Conservation (phyloP, 768 basidiomycete genomes). For the Erythrobasidium yunnanense region DNA sequence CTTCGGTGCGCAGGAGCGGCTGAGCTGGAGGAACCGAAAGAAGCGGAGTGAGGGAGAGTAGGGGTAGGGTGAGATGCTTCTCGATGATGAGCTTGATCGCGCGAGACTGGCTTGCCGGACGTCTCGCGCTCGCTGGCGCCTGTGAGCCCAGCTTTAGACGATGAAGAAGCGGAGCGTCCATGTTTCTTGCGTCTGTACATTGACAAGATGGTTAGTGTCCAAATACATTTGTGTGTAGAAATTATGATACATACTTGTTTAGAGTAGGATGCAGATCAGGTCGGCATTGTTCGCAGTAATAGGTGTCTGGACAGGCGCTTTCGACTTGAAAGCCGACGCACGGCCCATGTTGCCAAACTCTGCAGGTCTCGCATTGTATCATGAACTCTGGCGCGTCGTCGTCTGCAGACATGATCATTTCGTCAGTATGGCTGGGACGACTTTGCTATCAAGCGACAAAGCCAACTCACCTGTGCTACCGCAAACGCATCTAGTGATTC, state of each 20-base stretch:
- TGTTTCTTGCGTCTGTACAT: constrained; percentile 18
- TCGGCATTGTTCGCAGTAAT: constrained; percentile 86
- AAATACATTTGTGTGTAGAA: too few relatives aligned
- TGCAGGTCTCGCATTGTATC: constrained; percentile 94
- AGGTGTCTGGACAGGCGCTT: constrained; percentile 61
- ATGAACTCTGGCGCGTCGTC: constrained; percentile 66
- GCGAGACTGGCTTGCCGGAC: constrained; percentile 15
- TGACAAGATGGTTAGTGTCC: neutral
- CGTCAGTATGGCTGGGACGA: constrained; percentile 46
- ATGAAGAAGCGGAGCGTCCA: constrained; percentile 27
- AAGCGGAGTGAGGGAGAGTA: constrained; percentile 51
- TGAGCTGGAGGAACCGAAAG: constrained; percentile 61
- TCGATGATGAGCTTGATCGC: constrained; percentile 20
- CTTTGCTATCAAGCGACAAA: constrained; percentile 40
- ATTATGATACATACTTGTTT: neutral
- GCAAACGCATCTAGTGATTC: constrained; percentile 73
- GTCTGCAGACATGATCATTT: constrained; percentile 42
- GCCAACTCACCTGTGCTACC: constrained; percentile 58
- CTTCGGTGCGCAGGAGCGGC: constrained; percentile 1
- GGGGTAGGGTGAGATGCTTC: constrained; percentile 48
- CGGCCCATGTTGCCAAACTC: constrained; percentile 93
- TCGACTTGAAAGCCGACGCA: constrained; percentile 77
- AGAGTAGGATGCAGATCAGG: constrained; percentile 59
- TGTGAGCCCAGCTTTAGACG: constrained; percentile 45
- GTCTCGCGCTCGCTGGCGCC: constrained; percentile 5